A percentile compares a stretch with the other conserved stretches of the same genome.
Evolutionary conservation across 495 filamentous ascomycete species (phyloP).

Genomic region (Thozetella sp.): DNA sequence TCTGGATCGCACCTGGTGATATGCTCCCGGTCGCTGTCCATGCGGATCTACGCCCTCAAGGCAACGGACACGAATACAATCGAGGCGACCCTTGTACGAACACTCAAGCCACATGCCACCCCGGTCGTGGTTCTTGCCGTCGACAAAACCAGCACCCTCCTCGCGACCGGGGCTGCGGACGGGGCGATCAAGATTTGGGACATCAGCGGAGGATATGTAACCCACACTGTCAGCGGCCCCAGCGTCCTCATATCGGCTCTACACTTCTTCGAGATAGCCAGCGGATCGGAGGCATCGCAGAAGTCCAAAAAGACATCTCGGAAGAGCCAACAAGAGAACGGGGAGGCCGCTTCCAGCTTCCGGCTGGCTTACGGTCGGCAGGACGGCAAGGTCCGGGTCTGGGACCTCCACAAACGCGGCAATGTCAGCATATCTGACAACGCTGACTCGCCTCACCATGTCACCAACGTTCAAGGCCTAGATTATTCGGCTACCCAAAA

Average conservation of each 20-base stretch:
- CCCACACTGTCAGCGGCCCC: conserved; percentile 93
- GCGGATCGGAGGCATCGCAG: conserved; percentile 24
- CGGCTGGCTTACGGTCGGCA: conserved; percentile 88
- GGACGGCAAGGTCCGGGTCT: conserved; percentile 88
- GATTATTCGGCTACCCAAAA: conserved; percentile 77
- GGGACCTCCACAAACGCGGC: conserved; percentile 84
- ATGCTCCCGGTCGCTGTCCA: conserved; percentile 91
- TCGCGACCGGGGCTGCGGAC: conserved; percentile 91
- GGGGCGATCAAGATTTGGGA: conserved; percentile 97
- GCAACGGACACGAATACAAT: conserved; percentile 55
- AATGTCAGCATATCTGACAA: conserved; percentile 65
- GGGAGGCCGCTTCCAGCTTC: conserved; percentile 58
- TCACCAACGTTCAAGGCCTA: conserved; percentile 84
- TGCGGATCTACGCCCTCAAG: conserved; percentile 84
- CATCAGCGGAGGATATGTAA: conserved; percentile 85
- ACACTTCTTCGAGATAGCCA: conserved; percentile 80
- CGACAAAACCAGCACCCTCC: conserved; percentile 83
- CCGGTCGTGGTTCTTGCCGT: conserved; percentile 83
- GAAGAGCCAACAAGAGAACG: conserved; percentile 43
- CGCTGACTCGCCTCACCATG: conserved; percentile 52
- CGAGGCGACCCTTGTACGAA: conserved; percentile 69
- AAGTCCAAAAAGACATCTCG: conserved; percentile 44
- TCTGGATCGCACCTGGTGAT: conserved; percentile 83
- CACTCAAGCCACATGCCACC: conserved; percentile 85
- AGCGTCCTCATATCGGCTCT: conserved; percentile 88